Base-by-base conservation (phyloP, 1,284 basidiomycete species). In the Polyporus tsugae region DNA sequence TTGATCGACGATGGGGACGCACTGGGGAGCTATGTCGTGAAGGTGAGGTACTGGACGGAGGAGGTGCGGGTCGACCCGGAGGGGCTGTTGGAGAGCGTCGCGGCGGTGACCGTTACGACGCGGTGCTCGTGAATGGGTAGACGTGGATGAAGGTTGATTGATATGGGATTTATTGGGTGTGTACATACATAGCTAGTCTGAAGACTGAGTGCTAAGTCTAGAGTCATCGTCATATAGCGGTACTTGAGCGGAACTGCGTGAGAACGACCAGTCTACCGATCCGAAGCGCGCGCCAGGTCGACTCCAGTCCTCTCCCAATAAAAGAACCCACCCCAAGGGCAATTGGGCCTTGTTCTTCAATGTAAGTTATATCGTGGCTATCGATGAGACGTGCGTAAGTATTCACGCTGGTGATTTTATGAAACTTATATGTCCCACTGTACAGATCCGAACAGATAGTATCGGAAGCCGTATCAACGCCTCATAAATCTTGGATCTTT, bases 41-140 rank as follows among this genome's bases (percentile, higher is more conserved):
- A 82, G 29, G 86, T 91, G 25, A 75, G 74, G 61, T 90, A 89
- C 71, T 64, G 78, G n/a, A 88, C 89, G 0, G 84, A 87, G 41
- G 87, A 91, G 74, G 86, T 91, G 19, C 81, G 85, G 63, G 70
- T 81, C 22, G 86, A 89, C 70, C 78, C 77, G 52, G 76, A 82
- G n/a, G 79, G 80, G 4, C 63, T 79, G 62, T 57, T 77, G 41
- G 61, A 62, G 41, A 72, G 73, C 13, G 60, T 64, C 17, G 70
- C 68, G 19, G 69, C 69, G 36, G 70, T 71, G 33, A 64, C 62
- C 13, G 70, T 76, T 9, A 60, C 58, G 2, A 64, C 68, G n/a
- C 59, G 53, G 44, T 76, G 75, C 39, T 67, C 19, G n/a, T 62
- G 63, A 64, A 33, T 22, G 44, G 13, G 41, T 41, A 29, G 29